A percentile compares a stretch with the other conserved stretches of the same genome.
Evolutionary conservation across 73 alveolate genomes (phyloP).

Genomic region (Uronychia binucleata): DNA sequence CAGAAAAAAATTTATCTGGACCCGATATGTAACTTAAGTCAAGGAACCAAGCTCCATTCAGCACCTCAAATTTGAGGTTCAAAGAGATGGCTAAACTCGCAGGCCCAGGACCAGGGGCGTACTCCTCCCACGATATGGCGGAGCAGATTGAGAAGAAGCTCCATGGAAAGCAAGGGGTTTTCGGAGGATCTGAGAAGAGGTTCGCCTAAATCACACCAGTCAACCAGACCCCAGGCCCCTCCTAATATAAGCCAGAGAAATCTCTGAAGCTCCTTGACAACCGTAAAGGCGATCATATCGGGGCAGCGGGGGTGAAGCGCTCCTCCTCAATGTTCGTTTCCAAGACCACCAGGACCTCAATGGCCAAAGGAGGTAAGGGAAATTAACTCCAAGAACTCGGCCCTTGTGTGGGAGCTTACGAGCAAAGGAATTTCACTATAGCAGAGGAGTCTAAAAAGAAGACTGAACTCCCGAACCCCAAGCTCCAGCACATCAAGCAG

Average conservation of each 20-base stretch:
- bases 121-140: constrained; percentile 5
- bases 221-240: constrained; percentile 73
- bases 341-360: constrained; percentile 28
- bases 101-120: constrained; percentile 67
- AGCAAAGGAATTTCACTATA: constrained; percentile 37
- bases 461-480: constrained; percentile 60
- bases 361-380: not conserved
- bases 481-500: constrained; percentile 47
- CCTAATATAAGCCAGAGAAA: constrained; percentile 57
- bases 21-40: too few species aligned
- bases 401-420: constrained; percentile 57
- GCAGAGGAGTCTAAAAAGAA: constrained; percentile 32
- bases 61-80: constrained; percentile 14
- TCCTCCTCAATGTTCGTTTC: constrained; percentile 65
- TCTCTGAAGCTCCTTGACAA: constrained; percentile 19
- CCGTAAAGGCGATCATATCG: constrained; percentile 14
- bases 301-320: constrained; percentile 32
- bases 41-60: constrained; percentile 28
- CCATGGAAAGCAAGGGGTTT: constrained; percentile 50
- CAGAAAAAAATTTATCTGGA: too few species aligned
- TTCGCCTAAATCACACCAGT: constrained; percentile 48
- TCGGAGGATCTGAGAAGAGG: constrained; percentile 75
- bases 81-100: not conserved
- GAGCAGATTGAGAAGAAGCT: constrained; percentile 27
- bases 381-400: too few species aligned